Percentiles rank a stretch among this genome's conserved stretches.
Evolutionary conservation across 768 basidiomycete species (phyloP).

Genomic region (Terana coerulea): DNA sequence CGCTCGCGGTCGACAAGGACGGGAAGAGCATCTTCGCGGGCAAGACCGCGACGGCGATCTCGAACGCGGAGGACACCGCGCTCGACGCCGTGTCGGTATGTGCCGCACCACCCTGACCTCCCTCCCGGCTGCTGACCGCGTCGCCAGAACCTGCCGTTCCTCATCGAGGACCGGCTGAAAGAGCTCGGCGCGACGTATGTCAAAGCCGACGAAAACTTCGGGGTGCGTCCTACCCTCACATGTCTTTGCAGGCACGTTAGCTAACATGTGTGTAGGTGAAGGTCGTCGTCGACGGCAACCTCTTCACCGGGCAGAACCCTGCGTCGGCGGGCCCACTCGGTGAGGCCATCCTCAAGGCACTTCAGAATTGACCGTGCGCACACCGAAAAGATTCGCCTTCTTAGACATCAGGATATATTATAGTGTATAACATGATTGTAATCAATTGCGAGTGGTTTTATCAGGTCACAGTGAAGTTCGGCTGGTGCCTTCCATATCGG

Average conservation of each 20-base stretch:
- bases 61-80: slow-evolving; percentile 63
- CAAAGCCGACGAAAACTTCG: slow-evolving; percentile 55
- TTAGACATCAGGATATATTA: too few species aligned
- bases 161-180: slow-evolving; percentile 61
- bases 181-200: slow-evolving; percentile 64
- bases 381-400: too few species aligned
- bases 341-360: slow-evolving; percentile 50
- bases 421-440: too few species aligned
- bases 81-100: slow-evolving; percentile 41
- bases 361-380: slow-evolving; percentile 32
- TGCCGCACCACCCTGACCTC: slow-evolving; percentile 10
- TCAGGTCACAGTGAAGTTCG: too few species aligned
- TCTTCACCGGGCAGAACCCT: slow-evolving; percentile 76
- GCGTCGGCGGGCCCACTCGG: slow-evolving; percentile 56
- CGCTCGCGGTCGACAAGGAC: slow-evolving; percentile 46
- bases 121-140: background rate
- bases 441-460: too few species aligned
- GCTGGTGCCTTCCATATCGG: too few species aligned
- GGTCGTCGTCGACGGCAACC: slow-evolving; percentile 53
- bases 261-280: slow-evolving; percentile 26
- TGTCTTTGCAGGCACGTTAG: slow-evolving; percentile 11
- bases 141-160: slow-evolving; percentile 59
- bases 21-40: slow-evolving; percentile 67
- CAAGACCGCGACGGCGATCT: slow-evolving; percentile 59
- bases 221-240: too few species aligned